These are phyloP conservation scores for Luzula sylvatica DNA, from an alignment of 176 grass and related monocot species.

Conservation along the genomic window DNA sequence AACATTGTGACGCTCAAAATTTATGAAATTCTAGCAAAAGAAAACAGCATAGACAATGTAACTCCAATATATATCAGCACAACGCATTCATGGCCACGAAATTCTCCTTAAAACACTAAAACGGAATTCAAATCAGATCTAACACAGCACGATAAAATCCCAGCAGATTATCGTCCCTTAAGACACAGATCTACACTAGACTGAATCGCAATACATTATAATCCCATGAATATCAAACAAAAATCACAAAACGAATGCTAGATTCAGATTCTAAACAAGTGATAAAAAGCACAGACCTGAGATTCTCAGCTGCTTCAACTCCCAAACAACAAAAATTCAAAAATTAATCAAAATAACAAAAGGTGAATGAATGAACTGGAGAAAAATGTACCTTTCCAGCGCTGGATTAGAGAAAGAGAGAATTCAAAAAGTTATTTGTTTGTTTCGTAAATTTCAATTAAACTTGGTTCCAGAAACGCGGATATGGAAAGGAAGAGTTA, in stretches of 20 bases:
- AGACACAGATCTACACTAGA: constrained; percentile 1
- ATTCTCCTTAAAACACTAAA: neutral
- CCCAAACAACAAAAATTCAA: neutral
- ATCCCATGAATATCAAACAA: neutral
- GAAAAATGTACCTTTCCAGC: constrained; percentile 12
- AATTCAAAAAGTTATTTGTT: constrained; percentile 3
- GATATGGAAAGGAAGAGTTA: no score
- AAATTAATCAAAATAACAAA: neutral
- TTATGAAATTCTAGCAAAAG: neutral
- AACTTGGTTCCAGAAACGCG: no score
- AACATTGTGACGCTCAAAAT: neutral
- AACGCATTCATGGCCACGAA: neutral
- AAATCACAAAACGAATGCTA: constrained; percentile 10
- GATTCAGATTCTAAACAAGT: constrained; percentile 1
- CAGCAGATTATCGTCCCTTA: no score
- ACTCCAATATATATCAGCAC: constrained; percentile 1
- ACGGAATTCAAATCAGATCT: no score
- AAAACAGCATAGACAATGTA: neutral
- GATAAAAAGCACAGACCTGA: constrained; percentile 1
- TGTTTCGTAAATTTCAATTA: constrained; percentile 16
- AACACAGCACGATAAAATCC: neutral
- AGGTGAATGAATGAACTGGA: neutral
- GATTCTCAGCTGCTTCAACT: neutral
- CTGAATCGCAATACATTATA: neutral
- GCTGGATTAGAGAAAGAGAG: constrained; percentile 1